Evolutionary conservation across 2,329 filamentous ascomycete genomes (phyloP), one percentile per base, ranked within the genome.

Genomic region (Fusarium paranaense): DNA sequence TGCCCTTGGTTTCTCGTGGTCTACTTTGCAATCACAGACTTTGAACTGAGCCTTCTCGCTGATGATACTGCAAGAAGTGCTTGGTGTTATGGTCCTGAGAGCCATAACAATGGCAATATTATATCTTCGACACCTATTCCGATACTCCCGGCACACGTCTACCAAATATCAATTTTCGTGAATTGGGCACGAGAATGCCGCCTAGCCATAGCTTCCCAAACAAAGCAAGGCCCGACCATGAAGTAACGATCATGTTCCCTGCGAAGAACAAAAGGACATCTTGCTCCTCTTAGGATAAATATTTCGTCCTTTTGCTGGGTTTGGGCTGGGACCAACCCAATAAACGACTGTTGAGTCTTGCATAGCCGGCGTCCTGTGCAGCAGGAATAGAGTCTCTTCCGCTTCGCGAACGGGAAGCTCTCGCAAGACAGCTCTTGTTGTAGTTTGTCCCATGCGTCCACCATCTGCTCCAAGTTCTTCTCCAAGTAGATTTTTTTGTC

Each of bases 361-460:
- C 50, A 16, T 6, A 54, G 50, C 6, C 50, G 50, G 4, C 50
- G 50, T 8, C 50, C 50, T 20, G 18, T 54, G 11, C 50, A 54
- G 4, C 50, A 54, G 6, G 50, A 32, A 32, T 54, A 54, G 1
- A 54, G 27, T 4, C 50, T 20, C 27, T 54, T 54, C 18, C 18
- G 6, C 50, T 54, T 54, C 1, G 27, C 6, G 27, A 20, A 54
- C 0, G 27, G 50, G 11, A 20, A 54, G 0, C 10, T 54, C 4
- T 54, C 50, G 0, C 18, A 2, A 10, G 18, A 9, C 0, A 54
- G 0, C 2, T 32, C 50, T 1, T 54, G 2, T 3, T 14, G 5
- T 1, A 54, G 10, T 8, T 20, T 20, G 0, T 20, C 50, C 27
- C 27, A 54, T 9, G 25, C 47, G 2, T n/a, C 47, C 25, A 32